Evolutionary conservation across 164 flowering plant genomes (phyloP).

Genomic region (Saururus chinensis): DNA sequence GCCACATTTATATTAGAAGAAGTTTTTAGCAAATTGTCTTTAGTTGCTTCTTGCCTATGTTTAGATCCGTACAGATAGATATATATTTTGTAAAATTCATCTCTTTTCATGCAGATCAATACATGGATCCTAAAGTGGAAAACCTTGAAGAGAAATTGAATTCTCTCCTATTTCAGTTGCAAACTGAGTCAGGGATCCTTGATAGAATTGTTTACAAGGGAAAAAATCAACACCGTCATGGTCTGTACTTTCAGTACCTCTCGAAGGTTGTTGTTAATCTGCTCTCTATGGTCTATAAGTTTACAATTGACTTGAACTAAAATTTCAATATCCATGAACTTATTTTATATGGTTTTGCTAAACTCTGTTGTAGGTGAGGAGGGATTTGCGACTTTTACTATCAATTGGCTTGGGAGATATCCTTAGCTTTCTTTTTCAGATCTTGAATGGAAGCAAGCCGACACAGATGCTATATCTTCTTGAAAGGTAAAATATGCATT

Average conservation of each 20-base stretch:
- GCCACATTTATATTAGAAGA: too few relatives aligned
- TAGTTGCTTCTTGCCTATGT: too few relatives aligned
- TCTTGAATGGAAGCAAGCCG: constrained; percentile 47
- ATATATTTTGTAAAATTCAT: too few relatives aligned
- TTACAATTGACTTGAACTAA: background rate
- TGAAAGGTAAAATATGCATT: constrained; percentile 38
- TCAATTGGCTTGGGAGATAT: constrained; percentile 50
- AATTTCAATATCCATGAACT: too few relatives aligned
- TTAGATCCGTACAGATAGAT: too few relatives aligned
- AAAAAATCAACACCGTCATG: constrained; percentile 73
- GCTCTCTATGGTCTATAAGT: background rate
- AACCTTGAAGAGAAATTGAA: constrained; percentile 32
- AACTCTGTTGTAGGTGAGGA: constrained; percentile 46
- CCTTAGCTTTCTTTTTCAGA: constrained; percentile 37
- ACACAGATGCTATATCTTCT: constrained; percentile 47
- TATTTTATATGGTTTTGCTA: background rate
- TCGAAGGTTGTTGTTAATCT: constrained; percentile 35
- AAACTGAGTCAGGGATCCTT: constrained; percentile 42
- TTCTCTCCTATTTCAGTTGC: constrained; percentile 32
- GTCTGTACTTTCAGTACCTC: constrained; percentile 54
- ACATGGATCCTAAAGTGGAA: constrained; percentile 25
- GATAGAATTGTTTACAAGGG: constrained; percentile 64
- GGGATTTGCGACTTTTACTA: constrained; percentile 61
- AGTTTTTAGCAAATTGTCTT: too few relatives aligned
- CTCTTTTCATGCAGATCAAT: background rate